Base-by-base conservation (phyloP, 805 yeast genomes). In the Zygosaccharomyces bisporus region DNA sequence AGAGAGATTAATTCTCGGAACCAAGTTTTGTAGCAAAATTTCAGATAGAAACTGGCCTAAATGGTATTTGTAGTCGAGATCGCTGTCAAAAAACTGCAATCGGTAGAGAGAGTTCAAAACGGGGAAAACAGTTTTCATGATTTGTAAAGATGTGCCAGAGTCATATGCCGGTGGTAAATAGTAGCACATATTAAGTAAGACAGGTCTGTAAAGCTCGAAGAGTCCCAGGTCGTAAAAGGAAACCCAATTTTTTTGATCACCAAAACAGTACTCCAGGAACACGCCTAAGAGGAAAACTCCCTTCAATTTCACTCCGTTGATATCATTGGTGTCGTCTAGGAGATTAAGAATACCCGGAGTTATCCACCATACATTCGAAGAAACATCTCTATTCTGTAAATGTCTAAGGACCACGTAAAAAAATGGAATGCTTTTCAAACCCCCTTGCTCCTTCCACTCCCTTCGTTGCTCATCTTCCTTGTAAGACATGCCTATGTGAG, bases 281-380 rank as follows among this genome's bases (percentile, higher is more conserved):
- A 41, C 39, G n/a, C 39, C 27, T 20, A 63, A 42, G 16, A 62
- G 34, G 6, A 46, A 12, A 3, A 60, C 61, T 17, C 64, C 65
- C 19, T 44, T 44, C 8, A 64, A 34, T 44, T 57, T 59, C 1
- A 63, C 50, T 10, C 51, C 47, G 7, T 36, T 39, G 10, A 58
- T 24, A 43, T 61, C 61, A 6, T 54, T 52, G 1, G 64, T 56
- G 42, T 61, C 61, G 39, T 63, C 67, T 34, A 64, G 24, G 5
- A 63, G 34, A 42, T 61, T 61, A 18, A 63, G 43, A 9, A 64
- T 58, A 2, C 64, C 66, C 2, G 68, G 67, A 6, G 56, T 54
- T 9, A 64, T 57, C 68, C 68, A 64, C 53, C 63, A 51, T 16
- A 64, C 31, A 46, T 63, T 56, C 2, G 56, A 34, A 4, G 65